Percentiles rank a stretch among this genome's conserved stretches.
Evolutionary conservation across 129 eudicot genomes (phyloP).

Genomic region (Lonicera japonica): DNA sequence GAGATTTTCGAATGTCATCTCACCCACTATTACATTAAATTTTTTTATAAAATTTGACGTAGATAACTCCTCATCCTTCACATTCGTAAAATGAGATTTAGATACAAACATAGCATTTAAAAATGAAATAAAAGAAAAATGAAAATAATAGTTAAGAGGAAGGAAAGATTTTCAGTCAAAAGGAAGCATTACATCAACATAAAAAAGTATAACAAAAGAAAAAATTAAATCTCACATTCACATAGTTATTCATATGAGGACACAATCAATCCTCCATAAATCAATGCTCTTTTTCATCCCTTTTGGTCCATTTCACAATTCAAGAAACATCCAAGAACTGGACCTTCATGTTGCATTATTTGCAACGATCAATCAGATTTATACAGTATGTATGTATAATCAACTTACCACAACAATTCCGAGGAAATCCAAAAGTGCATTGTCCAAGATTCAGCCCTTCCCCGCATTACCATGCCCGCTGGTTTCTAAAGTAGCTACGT

Average conservation of each 20-base stretch:
- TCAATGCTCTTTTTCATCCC: slow-evolving; percentile 18
- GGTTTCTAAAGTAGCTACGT: slow-evolving; percentile 64
- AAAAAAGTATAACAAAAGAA: slow-evolving; percentile 25
- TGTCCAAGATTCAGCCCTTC: slow-evolving; percentile 39
- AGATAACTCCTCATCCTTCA: too few relatives aligned
- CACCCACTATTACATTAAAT: too few relatives aligned
- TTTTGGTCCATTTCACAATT: slow-evolving; percentile 19
- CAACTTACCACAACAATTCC: slow-evolving; percentile 21
- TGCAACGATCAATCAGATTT: slow-evolving; percentile 25
- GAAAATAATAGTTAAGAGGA: too few relatives aligned
- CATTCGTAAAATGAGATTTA: too few relatives aligned
- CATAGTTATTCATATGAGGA: slow-evolving; percentile 14
- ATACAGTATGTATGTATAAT: slow-evolving; percentile 25
- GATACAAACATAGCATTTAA: too few relatives aligned
- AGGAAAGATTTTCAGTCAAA: background rate
- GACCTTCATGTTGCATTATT: slow-evolving; percentile 36
- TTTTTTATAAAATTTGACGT: too few relatives aligned
- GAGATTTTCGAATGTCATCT: too few relatives aligned
- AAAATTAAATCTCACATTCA: slow-evolving; percentile 20
- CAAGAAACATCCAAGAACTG: slow-evolving; percentile 16
- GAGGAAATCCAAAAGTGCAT: slow-evolving; percentile 5
- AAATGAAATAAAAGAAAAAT: too few relatives aligned
- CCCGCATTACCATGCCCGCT: slow-evolving; percentile 60
- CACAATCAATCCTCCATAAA: slow-evolving; percentile 24
- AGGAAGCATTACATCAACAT: slow-evolving; percentile 3